phyloP scores from a whole-genome alignment of 305 asterid genomes.

The Euphrasia arctica region DNA sequence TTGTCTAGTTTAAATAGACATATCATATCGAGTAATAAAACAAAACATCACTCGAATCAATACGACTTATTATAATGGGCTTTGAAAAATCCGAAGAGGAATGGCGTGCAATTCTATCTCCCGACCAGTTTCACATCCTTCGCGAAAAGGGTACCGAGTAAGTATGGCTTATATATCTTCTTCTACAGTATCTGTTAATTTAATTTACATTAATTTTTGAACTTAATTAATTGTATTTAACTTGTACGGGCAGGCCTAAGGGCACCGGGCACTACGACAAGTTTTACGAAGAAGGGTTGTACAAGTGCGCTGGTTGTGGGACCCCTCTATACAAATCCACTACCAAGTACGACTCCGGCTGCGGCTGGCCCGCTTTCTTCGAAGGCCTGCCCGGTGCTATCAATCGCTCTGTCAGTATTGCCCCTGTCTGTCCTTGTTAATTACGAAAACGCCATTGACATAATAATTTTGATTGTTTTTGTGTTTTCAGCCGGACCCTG shows the following conservation, averaged over 20 bases:
- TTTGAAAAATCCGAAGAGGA: slow-evolving; percentile 66
- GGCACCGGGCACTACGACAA: slow-evolving; percentile 84
- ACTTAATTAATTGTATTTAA: too few species aligned
- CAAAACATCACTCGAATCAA: too few species aligned
- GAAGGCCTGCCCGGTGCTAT: slow-evolving; percentile 72
- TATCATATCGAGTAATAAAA: too few species aligned
- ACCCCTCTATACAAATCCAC: slow-evolving; percentile 74
- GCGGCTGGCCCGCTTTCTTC: slow-evolving; percentile 92
- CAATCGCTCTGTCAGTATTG: slow-evolving; percentile 49
- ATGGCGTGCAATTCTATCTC: slow-evolving; percentile 84
- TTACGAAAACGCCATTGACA: not conserved
- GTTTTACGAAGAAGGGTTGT: slow-evolving; percentile 53
- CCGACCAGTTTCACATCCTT: slow-evolving; percentile 71
- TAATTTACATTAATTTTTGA: too few species aligned
- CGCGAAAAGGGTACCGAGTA: slow-evolving; percentile 85
- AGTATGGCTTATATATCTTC: slow-evolving; percentile 7
- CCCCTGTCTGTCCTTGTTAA: not conserved
- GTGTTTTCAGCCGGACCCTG: slow-evolving; percentile 66
- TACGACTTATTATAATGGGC: too few species aligned
- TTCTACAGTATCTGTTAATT: too few species aligned
- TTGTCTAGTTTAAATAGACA: too few species aligned
- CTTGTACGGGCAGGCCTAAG: slow-evolving; percentile 34
- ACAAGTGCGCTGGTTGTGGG: slow-evolving; percentile 64
- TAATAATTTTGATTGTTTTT: not conserved
- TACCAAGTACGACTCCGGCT: slow-evolving; percentile 74